These are phyloP conservation scores for Pichia pseudocactophila DNA, from an alignment of 805 yeast species.

Conservation along the genomic window DNA sequence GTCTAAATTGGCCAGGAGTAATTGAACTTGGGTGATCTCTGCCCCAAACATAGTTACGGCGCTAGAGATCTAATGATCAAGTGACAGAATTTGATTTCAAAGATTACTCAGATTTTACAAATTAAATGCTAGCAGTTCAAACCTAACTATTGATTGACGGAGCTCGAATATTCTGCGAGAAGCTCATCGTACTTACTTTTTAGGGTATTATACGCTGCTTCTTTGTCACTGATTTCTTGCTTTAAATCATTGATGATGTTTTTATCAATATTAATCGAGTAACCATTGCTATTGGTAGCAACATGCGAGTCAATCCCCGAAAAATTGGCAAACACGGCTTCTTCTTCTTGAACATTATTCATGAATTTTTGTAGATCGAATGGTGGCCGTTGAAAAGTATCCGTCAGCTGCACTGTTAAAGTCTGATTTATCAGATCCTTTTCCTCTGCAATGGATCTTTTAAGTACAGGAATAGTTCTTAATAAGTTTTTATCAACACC, in stretches of 20 bases:
- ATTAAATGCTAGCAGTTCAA: too few species aligned
- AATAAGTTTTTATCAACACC: slow-evolving; percentile 27
- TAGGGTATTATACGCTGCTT: slow-evolving; percentile 4
- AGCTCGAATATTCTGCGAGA: slow-evolving; percentile 10
- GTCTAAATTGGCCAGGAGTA: too few species aligned
- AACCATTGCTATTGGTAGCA: neutral
- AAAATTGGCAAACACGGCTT: slow-evolving; percentile 40
- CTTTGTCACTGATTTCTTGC: slow-evolving; percentile 8
- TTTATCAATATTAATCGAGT: slow-evolving; percentile 4
- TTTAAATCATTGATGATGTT: slow-evolving; percentile 6
- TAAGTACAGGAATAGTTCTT: slow-evolving; percentile 52
- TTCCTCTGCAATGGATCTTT: slow-evolving; percentile 44
- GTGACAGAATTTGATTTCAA: neutral
- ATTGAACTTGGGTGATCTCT: too few species aligned
- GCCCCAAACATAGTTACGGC: too few species aligned
- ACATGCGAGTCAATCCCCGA: slow-evolving; percentile 31
- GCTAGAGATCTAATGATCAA: too few species aligned
- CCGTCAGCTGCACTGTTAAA: slow-evolving; percentile 30
- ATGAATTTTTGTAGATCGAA: slow-evolving; percentile 43
- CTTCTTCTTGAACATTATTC: slow-evolving; percentile 40
- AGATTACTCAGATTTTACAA: neutral
- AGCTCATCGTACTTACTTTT: slow-evolving; percentile 14
- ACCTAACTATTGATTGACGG: slow-evolving; percentile 8
- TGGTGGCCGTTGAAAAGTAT: slow-evolving; percentile 8
- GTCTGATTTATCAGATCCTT: slow-evolving; percentile 35